Evolutionary conservation across 495 filamentous ascomycete species (phyloP).

Genomic region (Aspergillus asperescens): DNA sequence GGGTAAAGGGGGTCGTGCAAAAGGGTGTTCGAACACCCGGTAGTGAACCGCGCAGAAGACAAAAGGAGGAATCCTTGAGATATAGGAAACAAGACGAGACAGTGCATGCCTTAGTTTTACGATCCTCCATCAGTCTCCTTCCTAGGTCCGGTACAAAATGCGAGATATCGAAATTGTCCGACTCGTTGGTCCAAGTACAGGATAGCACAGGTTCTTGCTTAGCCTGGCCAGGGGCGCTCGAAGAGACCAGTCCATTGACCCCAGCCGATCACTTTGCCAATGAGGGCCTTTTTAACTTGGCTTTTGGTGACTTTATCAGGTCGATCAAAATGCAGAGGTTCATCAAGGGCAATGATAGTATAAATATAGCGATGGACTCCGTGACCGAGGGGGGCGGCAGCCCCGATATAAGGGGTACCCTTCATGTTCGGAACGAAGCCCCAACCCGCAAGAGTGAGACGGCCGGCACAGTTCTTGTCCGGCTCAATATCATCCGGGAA

Average conservation of each 20-base stretch:
- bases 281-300: constrained; percentile 38
- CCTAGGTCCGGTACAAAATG: too few relatives aligned
- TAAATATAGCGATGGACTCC: constrained; percentile 48
- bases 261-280: constrained; percentile 47
- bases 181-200: too few relatives aligned
- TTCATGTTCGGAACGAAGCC: constrained; percentile 35
- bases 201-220: background rate
- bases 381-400: constrained; percentile 42
- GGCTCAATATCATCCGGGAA: constrained; percentile 28
- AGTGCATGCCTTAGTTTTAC: background rate
- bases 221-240: constrained; percentile 34
- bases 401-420: constrained; percentile 32
- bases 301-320: constrained; percentile 35
- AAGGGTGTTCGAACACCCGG: background rate
- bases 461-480: constrained; percentile 14
- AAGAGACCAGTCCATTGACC: constrained; percentile 46
- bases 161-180: background rate
- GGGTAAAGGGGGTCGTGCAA: background rate
- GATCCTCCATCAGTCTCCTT: background rate
- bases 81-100: constrained; percentile 4
- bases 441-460: constrained; percentile 33
- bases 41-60: background rate
- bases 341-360: constrained; percentile 43
- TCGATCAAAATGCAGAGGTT: constrained; percentile 29
- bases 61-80: background rate